Evolutionary conservation across 352 stramenopile genomes (phyloP), one percentile per base, ranked within the genome.

Genomic region (Pythium utonaiense): DNA sequence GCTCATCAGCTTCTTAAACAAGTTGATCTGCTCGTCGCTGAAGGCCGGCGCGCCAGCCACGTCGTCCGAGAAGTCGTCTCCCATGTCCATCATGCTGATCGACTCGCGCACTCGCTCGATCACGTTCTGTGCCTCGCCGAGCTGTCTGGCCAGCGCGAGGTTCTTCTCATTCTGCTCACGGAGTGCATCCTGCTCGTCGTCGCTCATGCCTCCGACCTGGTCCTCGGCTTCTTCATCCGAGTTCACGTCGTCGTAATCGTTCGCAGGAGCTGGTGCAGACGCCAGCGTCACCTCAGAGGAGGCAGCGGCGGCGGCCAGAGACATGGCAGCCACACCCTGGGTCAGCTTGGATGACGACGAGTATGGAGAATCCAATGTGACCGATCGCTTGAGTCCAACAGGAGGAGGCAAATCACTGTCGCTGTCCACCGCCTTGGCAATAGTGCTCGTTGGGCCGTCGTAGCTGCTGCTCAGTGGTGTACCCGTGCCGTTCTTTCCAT

Each of bases 1-100:
- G 73, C 69, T 91, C 64, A 81, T 92, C 70, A 95, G 83, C 80
- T 95, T 95, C 80, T 93, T 93, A 75, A 95, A 95, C 84, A 95
- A 86, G 82, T 76, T 92, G 82, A 95, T 92, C 65, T 95, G 85
- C 58, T 93, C 83, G 22, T 89, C 76, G 67, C 74, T 92, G 64
- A 95, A 57, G 25, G 78, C 83, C 16, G 75, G 60, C 47, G 71
- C 78, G 44, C 70, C 69, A 36, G 57, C 62, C 30, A 83, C 72
- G 5, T 95, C 85, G 12, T 91, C 83, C 41, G 71, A 71, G 19
- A 42, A 64, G 24, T 93, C 83, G 57, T 90, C 84, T 34, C 81
- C 80, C 38, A 70, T 77, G 70, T 92, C 80, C 78, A 88, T n/a
- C n/a, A n/a, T n/a, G n/a, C n/a, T 91, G 74, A 95, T 93, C 53